Conservation (phyloP, 495 filamentous ascomycete species). For the Pseudevernia furfuracea region DNA sequence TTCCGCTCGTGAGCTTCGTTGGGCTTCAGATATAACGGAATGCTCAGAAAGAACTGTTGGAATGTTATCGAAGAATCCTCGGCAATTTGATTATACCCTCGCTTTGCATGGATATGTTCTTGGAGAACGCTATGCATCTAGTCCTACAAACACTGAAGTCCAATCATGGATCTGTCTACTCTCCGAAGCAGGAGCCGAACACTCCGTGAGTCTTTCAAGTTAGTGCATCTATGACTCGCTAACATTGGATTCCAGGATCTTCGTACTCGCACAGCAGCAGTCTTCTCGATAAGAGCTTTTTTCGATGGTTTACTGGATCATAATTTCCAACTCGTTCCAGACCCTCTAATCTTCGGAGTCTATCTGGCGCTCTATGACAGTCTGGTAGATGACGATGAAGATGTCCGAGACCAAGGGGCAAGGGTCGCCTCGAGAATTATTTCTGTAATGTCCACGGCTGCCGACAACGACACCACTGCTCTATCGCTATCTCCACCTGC, state of each 20-base stretch:
- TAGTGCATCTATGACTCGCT: background rate
- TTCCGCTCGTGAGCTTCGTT: slow-evolving; percentile 8
- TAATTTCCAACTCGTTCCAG: background rate
- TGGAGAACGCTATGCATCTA: background rate
- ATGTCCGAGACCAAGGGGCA: slow-evolving; percentile 63
- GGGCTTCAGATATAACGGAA: background rate
- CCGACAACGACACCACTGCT: slow-evolving; percentile 26
- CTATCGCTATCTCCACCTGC: slow-evolving; percentile 37
- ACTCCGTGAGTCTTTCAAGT: slow-evolving; percentile 1
- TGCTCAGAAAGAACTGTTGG: background rate
- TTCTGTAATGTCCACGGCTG: slow-evolving; percentile 34
- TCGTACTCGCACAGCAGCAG: slow-evolving; percentile 55
- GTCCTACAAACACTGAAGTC: background rate
- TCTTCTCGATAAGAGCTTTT: slow-evolving; percentile 27
- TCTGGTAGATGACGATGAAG: slow-evolving; percentile 87
- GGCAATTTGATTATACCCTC: background rate
- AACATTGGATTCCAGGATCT: slow-evolving; percentile 45
- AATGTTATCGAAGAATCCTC: background rate
- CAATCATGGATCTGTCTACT: slow-evolving; percentile 10
- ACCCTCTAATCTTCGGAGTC: slow-evolving; percentile 36
- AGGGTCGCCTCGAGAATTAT: slow-evolving; percentile 37
- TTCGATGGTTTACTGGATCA: slow-evolving; percentile 17
- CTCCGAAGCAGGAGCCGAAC: background rate
- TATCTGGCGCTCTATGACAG: slow-evolving; percentile 52
- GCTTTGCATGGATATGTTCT: slow-evolving; percentile 9